Evolutionary conservation across 441 rosid genomes (phyloP).

Genomic region (Manihot esculenta): DNA sequence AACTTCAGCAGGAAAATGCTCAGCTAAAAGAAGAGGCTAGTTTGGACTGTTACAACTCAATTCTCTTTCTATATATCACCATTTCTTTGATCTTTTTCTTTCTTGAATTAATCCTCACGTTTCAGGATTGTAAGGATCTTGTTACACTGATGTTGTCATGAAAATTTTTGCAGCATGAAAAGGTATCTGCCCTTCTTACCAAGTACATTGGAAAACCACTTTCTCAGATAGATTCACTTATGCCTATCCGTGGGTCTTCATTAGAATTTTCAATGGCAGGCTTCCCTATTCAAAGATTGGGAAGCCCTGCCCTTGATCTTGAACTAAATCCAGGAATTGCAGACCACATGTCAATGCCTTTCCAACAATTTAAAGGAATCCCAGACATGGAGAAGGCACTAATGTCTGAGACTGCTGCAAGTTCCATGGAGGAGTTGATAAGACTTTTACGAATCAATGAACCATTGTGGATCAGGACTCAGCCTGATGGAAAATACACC

Average conservation of each 20-base stretch:
- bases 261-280: not conserved
- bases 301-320: slow-evolving; percentile 13
- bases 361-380: slow-evolving; percentile 13
- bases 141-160: not conserved
- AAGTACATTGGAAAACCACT: slow-evolving; percentile 41
- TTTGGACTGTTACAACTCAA: not conserved
- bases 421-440: slow-evolving; percentile 53
- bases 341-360: not conserved
- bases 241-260: slow-evolving; percentile 18
- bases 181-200: slow-evolving; percentile 29
- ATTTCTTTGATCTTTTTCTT: not conserved
- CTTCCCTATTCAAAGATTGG: not conserved
- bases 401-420: slow-evolving; percentile 41
- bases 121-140: not conserved
- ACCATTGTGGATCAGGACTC: slow-evolving; percentile 51
- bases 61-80: not conserved
- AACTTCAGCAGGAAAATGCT: slow-evolving; percentile 43
- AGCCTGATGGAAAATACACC: slow-evolving; percentile 31
- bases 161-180: slow-evolving; percentile 40
- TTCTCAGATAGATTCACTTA: slow-evolving; percentile 23
- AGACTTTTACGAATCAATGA: slow-evolving; percentile 41
- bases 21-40: slow-evolving; percentile 50
- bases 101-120: not conserved
- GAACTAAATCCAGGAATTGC: slow-evolving; percentile 10
- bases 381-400: slow-evolving; percentile 36